phyloP scores from a whole-genome alignment of 768 basidiomycete genomes.

The Royoungia palumana region DNA sequence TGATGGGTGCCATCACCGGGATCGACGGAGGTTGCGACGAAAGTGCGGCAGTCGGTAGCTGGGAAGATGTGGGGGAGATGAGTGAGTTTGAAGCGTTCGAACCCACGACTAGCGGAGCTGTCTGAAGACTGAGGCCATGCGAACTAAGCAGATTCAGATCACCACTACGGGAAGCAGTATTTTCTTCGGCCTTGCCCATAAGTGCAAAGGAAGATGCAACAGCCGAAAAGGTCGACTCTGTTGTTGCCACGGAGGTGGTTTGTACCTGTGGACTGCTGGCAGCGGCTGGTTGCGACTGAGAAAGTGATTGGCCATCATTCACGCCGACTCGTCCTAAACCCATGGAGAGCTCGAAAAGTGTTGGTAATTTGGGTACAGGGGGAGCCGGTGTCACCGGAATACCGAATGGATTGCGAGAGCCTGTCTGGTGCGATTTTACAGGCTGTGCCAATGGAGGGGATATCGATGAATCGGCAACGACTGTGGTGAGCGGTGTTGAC shows the following conservation, averaged over 20 bases:
- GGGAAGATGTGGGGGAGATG: conserved; percentile 46
- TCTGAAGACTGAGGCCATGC: conserved; percentile 29
- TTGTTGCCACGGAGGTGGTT: conserved; percentile 15
- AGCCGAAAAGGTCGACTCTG: conserved; percentile 55
- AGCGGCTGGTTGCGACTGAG: conserved; percentile 26
- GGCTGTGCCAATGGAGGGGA: conserved; percentile 54
- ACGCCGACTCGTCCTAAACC: conserved; percentile 34
- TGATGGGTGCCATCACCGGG: conserved; percentile 32
- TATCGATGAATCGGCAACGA: conserved; percentile 24
- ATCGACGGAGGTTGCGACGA: conserved; percentile 34
- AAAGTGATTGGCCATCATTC: conserved; percentile 29
- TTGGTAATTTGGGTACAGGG: conserved; percentile 73
- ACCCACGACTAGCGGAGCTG: conserved; percentile 36
- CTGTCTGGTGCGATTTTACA: conserved; percentile 86
- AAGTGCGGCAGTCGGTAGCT: conserved; percentile 46
- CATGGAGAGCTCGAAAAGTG: conserved; percentile 75
- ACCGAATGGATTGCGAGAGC: conserved; percentile 94
- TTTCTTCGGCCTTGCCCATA: conserved; percentile 32
- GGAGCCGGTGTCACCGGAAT: conserved; percentile 57
- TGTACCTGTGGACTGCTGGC: conserved; percentile 31
- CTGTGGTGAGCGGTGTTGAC: conserved; percentile 64
- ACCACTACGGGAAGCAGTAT: not conserved
- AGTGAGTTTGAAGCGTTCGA: conserved; percentile 47
- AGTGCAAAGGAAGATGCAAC: conserved; percentile 74
- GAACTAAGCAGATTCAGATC: conserved; percentile 16